Evolutionary conservation across 129 eudicot species (phyloP).

Genomic region (Mikania micrantha): DNA sequence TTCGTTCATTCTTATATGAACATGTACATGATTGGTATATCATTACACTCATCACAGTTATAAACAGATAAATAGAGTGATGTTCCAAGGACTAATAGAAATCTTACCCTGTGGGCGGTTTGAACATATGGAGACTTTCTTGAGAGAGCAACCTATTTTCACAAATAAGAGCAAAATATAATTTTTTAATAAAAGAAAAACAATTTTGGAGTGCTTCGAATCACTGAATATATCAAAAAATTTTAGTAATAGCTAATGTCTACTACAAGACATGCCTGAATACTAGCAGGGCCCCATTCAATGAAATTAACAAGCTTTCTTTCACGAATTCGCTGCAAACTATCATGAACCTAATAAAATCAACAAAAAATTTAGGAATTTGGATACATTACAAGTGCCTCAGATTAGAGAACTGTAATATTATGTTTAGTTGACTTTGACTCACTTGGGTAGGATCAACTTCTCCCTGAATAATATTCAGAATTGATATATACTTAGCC

Average conservation of each 20-base stretch:
- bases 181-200: neutral
- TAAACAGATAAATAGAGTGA: neutral
- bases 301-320: constrained; percentile 96
- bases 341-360: constrained; percentile 74
- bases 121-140: constrained; percentile 99
- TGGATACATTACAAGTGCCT: neutral
- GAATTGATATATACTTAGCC: constrained; percentile 90
- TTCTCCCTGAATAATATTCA: constrained; percentile 97
- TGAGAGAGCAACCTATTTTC: constrained; percentile 81
- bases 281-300: constrained; percentile 99
- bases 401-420: neutral
- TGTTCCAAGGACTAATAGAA: neutral
- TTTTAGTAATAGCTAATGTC: too few relatives aligned
- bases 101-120: constrained; percentile 85
- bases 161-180: neutral
- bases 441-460: constrained; percentile 97
- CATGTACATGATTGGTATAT: neutral
- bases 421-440: neutral
- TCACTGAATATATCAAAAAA: too few relatives aligned
- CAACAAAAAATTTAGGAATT: constrained; percentile 2
- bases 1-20: neutral
- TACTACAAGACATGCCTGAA: constrained; percentile 45
- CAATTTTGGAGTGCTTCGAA: too few relatives aligned
- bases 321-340: constrained; percentile 90
- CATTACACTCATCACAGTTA: neutral